Percentiles rank a stretch among this genome's conserved stretches.
These are phyloP conservation scores for Solanum stenotomum DNA, from an alignment of 257 asterid species.

Conservation along the genomic window DNA sequence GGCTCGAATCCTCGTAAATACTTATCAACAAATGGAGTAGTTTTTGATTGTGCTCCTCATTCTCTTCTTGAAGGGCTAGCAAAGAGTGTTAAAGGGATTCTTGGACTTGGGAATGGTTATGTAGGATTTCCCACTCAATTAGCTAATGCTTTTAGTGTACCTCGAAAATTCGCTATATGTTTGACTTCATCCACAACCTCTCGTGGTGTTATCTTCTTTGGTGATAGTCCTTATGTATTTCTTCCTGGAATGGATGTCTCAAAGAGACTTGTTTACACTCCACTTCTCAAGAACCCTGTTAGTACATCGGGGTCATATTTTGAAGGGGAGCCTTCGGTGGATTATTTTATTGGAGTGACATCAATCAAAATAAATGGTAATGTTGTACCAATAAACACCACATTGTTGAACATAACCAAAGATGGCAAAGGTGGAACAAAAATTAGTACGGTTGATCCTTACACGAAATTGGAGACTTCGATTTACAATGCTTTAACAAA, in stretches of 20 bases:
- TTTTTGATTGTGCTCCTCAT: neutral
- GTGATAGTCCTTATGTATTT: neutral
- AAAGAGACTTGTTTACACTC: conserved; percentile 10
- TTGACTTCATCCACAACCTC: neutral
- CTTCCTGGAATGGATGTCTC: neutral
- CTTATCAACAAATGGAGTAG: neutral
- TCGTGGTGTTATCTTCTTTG: neutral
- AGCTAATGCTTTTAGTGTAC: neutral
- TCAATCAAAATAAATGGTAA: neutral
- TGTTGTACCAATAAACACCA: neutral
- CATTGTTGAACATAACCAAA: neutral
- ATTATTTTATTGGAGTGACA: conserved; percentile 31
- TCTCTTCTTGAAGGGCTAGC: neutral
- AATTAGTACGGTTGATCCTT: neutral
- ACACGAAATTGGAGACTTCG: neutral
- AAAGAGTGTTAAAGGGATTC: neutral
- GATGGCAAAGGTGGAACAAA: neutral
- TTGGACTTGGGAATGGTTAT: neutral
- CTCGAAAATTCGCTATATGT: neutral
- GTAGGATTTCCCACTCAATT: neutral
- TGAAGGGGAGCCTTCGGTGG: conserved; percentile 19
- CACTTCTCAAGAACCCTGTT: conserved; percentile 27
- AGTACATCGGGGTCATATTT: conserved; percentile 12
- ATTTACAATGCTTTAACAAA: neutral
- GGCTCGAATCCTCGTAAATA: neutral